phyloP scores from a whole-genome alignment of 2,329 filamentous ascomycete species.

The Chaetothyriales sp. region DNA sequence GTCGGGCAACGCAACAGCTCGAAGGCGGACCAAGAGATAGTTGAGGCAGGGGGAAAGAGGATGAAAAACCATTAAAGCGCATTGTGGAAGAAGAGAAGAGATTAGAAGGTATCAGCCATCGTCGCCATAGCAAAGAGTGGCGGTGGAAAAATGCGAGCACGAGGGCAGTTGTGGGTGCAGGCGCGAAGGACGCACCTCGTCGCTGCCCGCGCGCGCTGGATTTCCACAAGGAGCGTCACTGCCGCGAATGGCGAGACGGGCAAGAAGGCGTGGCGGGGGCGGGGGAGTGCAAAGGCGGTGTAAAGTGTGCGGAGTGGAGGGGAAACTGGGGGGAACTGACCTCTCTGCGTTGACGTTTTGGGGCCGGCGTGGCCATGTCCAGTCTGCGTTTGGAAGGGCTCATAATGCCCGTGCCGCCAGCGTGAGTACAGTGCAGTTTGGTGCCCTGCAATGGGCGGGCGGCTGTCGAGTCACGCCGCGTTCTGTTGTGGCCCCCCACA shows the following conservation, averaged over 20 bases:
- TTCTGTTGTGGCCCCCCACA: not conserved
- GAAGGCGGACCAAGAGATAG: not conserved
- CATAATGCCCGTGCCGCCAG: not conserved
- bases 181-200: not conserved
- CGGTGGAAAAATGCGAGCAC: not conserved
- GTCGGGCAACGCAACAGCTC: too few relatives aligned
- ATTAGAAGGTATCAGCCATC: not conserved
- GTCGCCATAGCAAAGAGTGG: not conserved
- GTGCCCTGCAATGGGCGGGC: not conserved
- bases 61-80: not conserved
- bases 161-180: not conserved
- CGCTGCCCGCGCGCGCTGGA: not conserved
- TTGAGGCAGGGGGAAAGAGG: not conserved
- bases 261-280: conserved; percentile 5
- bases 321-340: not conserved
- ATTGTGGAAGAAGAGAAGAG: not conserved
- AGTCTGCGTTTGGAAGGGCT: not conserved
- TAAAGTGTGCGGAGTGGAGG: not conserved
- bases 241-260: not conserved
- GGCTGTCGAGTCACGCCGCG: not conserved
- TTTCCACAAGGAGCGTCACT: not conserved
- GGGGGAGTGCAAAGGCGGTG: not conserved
- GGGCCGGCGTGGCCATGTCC: not conserved
- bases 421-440: not conserved
- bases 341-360: not conserved